Conservation (phyloP, 805 yeast genomes). For the Kodamaea laetipori region DNA sequence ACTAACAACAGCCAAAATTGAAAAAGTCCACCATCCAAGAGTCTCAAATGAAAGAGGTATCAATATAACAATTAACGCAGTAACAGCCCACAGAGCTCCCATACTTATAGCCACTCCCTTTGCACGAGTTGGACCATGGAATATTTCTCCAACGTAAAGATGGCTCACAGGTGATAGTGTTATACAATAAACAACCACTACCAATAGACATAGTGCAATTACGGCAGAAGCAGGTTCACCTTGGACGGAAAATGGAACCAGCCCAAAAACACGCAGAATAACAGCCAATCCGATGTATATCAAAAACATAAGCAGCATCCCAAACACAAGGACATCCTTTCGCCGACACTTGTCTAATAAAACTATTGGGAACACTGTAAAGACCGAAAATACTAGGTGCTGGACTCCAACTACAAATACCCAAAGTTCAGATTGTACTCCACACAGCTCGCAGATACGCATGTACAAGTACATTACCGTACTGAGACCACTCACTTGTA, state of each 20-base stretch:
- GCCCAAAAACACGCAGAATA: slow-evolving; percentile 40
- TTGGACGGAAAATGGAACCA: slow-evolving; percentile 29
- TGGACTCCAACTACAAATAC: slow-evolving; percentile 36
- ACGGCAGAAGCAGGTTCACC: slow-evolving; percentile 44
- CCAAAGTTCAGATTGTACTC: slow-evolving; percentile 37
- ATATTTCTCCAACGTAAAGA: slow-evolving; percentile 53
- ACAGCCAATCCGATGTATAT: slow-evolving; percentile 37
- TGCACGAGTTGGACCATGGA: slow-evolving; percentile 46
- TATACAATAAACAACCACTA: slow-evolving; percentile 49
- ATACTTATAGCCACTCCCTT: slow-evolving; percentile 51
- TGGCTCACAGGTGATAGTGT: slow-evolving; percentile 50
- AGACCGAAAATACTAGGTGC: slow-evolving; percentile 41
- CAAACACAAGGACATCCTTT: slow-evolving; percentile 49
- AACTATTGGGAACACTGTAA: slow-evolving; percentile 47
- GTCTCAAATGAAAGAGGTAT: slow-evolving; percentile 41
- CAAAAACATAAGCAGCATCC: slow-evolving; percentile 38
- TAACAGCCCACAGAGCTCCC: slow-evolving; percentile 48
- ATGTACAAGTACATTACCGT: slow-evolving; percentile 47
- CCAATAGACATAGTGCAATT: slow-evolving; percentile 46
- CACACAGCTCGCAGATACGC: slow-evolving; percentile 51
- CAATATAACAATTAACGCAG: slow-evolving; percentile 37
- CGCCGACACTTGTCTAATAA: slow-evolving; percentile 48
- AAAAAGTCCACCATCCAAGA: slow-evolving; percentile 44
- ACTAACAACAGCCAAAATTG: slow-evolving; percentile 37
- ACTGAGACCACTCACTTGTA: slow-evolving; percentile 49